Evolutionary conservation across 441 rosid species (phyloP).

Genomic region (Erodium trifolium): DNA sequence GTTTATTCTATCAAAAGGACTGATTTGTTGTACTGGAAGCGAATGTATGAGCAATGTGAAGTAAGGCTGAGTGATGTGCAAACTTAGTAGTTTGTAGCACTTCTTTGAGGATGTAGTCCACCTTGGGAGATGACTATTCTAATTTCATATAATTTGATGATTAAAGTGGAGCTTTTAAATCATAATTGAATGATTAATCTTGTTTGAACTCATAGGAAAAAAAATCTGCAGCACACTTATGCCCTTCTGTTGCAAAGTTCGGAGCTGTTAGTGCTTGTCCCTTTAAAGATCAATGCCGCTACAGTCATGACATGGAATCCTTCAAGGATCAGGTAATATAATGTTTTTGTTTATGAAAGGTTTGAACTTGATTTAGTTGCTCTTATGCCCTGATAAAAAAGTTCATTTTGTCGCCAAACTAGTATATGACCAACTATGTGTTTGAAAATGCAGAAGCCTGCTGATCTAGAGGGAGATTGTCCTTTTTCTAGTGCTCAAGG

Average conservation of each 20-base stretch:
- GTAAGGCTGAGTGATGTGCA: background rate
- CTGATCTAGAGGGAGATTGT: constrained; percentile 79
- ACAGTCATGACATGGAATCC: constrained; percentile 71
- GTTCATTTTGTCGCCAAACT: background rate
- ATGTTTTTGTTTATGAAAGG: constrained; percentile 6
- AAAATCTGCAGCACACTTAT: constrained; percentile 49
- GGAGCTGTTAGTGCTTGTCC: constrained; percentile 58
- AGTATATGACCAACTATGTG: background rate
- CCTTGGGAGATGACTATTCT: background rate
- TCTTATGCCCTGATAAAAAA: background rate
- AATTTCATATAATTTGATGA: background rate
- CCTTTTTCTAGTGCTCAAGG: constrained; percentile 49
- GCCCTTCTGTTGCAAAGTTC: constrained; percentile 62
- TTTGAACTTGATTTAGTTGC: background rate
- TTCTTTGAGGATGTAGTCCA: background rate
- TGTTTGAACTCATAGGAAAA: constrained; percentile 31
- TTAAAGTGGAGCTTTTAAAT: background rate
- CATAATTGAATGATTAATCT: background rate
- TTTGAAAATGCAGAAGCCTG: constrained; percentile 56
- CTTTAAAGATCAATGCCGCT: constrained; percentile 59
- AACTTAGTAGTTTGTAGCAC: background rate
- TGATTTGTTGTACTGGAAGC: background rate
- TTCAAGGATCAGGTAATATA: constrained; percentile 59
- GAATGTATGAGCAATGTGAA: background rate
- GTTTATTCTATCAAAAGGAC: background rate